A percentile compares a stretch with the other conserved stretches of the same genome.
phyloP scores from a whole-genome alignment of 176 grass and related monocot genomes.

The Cenchrus purpureus region DNA sequence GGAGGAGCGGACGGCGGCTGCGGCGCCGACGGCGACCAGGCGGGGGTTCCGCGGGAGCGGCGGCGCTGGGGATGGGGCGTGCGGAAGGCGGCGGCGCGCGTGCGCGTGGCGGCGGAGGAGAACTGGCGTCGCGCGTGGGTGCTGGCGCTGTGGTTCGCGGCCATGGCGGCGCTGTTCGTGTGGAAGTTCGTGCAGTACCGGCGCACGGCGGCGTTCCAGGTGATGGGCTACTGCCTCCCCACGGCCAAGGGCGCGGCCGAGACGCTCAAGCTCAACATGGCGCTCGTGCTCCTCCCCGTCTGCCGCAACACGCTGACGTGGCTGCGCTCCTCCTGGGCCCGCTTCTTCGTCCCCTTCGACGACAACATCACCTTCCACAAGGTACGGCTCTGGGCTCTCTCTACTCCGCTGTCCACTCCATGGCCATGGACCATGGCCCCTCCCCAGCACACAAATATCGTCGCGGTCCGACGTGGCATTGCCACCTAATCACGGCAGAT shows the following conservation, averaged over 20 bases:
- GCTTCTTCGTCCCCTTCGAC: constrained; percentile 96
- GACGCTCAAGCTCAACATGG: constrained; percentile 99
- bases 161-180: constrained; percentile 72
- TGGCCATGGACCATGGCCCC: not conserved
- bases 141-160: constrained; percentile 66
- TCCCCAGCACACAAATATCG: not conserved
- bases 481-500: not conserved
- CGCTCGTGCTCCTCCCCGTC: constrained; percentile 89
- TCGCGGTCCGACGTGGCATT: not conserved
- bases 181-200: constrained; percentile 96
- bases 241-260: constrained; percentile 94
- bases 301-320: constrained; percentile 98
- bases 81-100: constrained; percentile 27
- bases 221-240: constrained; percentile 96
- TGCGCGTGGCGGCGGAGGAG: constrained; percentile 72
- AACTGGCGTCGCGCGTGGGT: constrained; percentile 89
- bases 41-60: not conserved
- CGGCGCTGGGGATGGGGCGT: constrained; percentile 18
- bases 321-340: constrained; percentile 89
- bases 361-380: constrained; percentile 99
- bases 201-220: constrained; percentile 54
- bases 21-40: not conserved
- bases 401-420: no score
- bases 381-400: constrained; percentile 36
- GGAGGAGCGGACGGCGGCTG: not conserved